Evolutionary conservation across 805 yeast genomes (phyloP).

Genomic region (Jamesozyma rosinii): DNA sequence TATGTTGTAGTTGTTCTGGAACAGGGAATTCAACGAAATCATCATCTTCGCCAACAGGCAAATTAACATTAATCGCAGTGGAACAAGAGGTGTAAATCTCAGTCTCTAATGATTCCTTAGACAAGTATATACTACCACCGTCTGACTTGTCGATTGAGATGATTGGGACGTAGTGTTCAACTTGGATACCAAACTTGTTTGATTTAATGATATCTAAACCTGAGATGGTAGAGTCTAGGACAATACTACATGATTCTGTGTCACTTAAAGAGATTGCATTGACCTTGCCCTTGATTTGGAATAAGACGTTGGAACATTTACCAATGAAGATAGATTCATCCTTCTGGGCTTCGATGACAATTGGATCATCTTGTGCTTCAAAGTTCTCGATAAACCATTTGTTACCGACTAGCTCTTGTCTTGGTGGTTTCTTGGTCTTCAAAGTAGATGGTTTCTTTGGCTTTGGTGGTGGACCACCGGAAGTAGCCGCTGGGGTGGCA

Average conservation of each 20-base stretch:
- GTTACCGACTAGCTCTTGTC: constrained; percentile 72
- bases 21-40: constrained; percentile 75
- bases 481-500: constrained; percentile 31
- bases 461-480: constrained; percentile 48
- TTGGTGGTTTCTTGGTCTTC: constrained; percentile 41
- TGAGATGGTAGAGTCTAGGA: constrained; percentile 76
- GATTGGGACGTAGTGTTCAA: constrained; percentile 72
- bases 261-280: constrained; percentile 77
- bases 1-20: constrained; percentile 87
- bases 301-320: constrained; percentile 59
- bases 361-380: constrained; percentile 45
- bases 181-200: constrained; percentile 72
- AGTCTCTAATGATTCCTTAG: constrained; percentile 58
- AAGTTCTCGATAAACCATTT: constrained; percentile 85
- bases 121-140: constrained; percentile 71
- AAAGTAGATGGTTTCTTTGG: constrained; percentile 75
- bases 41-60: constrained; percentile 59
- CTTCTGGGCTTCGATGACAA: constrained; percentile 67
- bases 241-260: constrained; percentile 62
- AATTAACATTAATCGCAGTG: constrained; percentile 75
- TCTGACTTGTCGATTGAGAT: constrained; percentile 83
- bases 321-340: constrained; percentile 87
- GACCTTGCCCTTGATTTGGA: constrained; percentile 84
- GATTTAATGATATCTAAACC: constrained; percentile 85
- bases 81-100: constrained; percentile 80